These are phyloP conservation scores for Tetrastigma voinierianum DNA, from an alignment of 164 flowering plant genomes.

Conservation along the genomic window DNA sequence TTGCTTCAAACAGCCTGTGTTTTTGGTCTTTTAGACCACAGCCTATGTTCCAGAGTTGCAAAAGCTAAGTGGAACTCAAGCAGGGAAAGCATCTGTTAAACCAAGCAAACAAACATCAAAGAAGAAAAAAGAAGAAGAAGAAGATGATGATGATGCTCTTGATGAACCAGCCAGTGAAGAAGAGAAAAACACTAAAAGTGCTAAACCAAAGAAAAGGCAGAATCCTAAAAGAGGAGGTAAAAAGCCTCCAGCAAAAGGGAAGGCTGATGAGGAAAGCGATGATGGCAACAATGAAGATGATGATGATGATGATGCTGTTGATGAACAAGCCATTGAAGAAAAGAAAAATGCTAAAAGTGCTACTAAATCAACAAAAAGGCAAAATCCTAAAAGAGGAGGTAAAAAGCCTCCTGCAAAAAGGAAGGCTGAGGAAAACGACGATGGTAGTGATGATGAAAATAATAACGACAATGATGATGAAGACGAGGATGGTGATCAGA, in stretches of 20 bases:
- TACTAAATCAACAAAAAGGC: slow-evolving; percentile 28
- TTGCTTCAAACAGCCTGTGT: slow-evolving; percentile 8
- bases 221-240: slow-evolving; percentile 14
- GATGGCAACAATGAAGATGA: slow-evolving; percentile 12
- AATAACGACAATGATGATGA: slow-evolving; percentile 4
- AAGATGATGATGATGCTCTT: slow-evolving; percentile 17
- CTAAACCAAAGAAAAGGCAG: slow-evolving; percentile 20
- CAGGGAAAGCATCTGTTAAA: slow-evolving; percentile 39
- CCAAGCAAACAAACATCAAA: slow-evolving; percentile 31
- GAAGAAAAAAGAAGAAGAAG: slow-evolving; percentile 21
- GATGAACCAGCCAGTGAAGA: slow-evolving; percentile 30
- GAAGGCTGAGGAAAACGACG: slow-evolving; percentile 33
- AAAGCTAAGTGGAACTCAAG: slow-evolving; percentile 59
- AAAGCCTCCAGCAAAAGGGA: slow-evolving; percentile 18
- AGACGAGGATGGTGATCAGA: slow-evolving; percentile 8
- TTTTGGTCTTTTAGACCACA: slow-evolving; percentile 59
- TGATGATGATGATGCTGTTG: slow-evolving; percentile 21
- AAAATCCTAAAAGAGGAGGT: slow-evolving; percentile 24
- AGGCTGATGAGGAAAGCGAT: slow-evolving; percentile 29
- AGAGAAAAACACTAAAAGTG: slow-evolving; percentile 10
- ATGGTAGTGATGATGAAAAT: slow-evolving; percentile 25
- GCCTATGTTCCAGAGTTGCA: slow-evolving; percentile 93
- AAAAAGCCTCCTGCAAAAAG: slow-evolving; percentile 33
- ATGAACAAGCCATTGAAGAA: slow-evolving; percentile 30
- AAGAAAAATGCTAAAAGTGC: slow-evolving; percentile 16